A percentile compares a stretch with the other conserved stretches of the same genome.
Evolutionary conservation across 2,329 filamentous ascomycete species (phyloP).

Genomic region (Rasamsonia emersonii): DNA sequence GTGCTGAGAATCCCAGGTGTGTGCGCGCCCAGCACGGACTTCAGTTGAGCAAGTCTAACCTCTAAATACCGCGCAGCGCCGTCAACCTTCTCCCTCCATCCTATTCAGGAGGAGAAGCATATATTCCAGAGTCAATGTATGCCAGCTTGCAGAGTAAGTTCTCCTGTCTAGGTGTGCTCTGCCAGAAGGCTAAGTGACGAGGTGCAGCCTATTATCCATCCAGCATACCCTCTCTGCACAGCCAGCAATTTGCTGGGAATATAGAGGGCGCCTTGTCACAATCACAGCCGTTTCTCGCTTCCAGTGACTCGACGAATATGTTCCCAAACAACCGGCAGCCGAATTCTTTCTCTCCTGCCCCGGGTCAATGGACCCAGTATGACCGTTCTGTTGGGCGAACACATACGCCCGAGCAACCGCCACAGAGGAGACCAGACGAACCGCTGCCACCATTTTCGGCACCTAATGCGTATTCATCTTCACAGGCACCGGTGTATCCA

Average conservation of each 20-base stretch:
- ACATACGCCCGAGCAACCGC: slow-evolving; percentile 6
- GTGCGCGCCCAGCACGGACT: not conserved
- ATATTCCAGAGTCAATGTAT: slow-evolving; percentile 9
- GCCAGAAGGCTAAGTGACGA: not conserved
- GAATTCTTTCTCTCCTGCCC: slow-evolving; percentile 15
- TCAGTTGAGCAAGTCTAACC: not conserved
- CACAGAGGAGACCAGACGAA: slow-evolving; percentile 6
- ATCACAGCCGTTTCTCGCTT: slow-evolving; percentile 17
- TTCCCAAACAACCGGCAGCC: slow-evolving; percentile 13
- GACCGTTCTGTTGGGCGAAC: slow-evolving; percentile 4
- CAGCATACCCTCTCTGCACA: slow-evolving; percentile 6
- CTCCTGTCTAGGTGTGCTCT: not conserved
- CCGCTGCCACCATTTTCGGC: slow-evolving; percentile 6
- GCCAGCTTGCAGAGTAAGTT: slow-evolving; percentile 7
- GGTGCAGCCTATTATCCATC: slow-evolving; percentile 4
- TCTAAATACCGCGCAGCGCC: not conserved
- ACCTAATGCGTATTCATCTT: slow-evolving; percentile 4
- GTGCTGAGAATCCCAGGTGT: slow-evolving; percentile 4
- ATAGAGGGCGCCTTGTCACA: slow-evolving; percentile 20
- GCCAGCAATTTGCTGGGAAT: slow-evolving; percentile 18
- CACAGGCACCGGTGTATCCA: slow-evolving; percentile 10
- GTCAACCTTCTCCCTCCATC: slow-evolving; percentile 3
- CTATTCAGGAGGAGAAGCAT: slow-evolving; percentile 3
- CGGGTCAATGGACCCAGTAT: slow-evolving; percentile 13
- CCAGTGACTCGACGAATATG: slow-evolving; percentile 18